These are phyloP conservation scores for Xylariaceae sp. DNA, from an alignment of 2,329 filamentous ascomycete species.

Conservation along the genomic window DNA sequence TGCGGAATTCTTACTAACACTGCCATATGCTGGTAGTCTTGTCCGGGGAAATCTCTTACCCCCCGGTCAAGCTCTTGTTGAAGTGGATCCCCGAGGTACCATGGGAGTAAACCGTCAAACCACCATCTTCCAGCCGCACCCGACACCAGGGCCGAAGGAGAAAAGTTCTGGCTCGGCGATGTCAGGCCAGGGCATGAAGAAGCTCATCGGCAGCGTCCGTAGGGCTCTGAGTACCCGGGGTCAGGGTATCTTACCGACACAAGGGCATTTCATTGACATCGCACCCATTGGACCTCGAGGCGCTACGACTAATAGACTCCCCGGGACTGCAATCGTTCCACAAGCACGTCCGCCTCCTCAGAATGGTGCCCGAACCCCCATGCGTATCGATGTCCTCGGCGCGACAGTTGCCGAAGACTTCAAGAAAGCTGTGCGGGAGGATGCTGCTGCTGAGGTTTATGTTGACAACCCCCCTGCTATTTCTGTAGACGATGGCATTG, in stretches of 20 bases:
- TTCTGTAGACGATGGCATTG: slow-evolving; percentile 37
- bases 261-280: slow-evolving; percentile 53
- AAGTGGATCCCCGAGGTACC: slow-evolving; percentile 60
- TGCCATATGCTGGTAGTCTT: slow-evolving; percentile 77
- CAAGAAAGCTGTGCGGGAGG: slow-evolving; percentile 72
- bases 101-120: slow-evolving; percentile 54
- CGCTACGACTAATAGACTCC: slow-evolving; percentile 60
- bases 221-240: slow-evolving; percentile 71
- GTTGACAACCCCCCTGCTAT: slow-evolving; percentile 28
- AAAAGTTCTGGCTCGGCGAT: slow-evolving; percentile 59
- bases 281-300: slow-evolving; percentile 54
- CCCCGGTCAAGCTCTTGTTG: slow-evolving; percentile 79
- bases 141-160: slow-evolving; percentile 40
- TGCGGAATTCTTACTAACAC: slow-evolving; percentile 60
- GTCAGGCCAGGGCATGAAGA: slow-evolving; percentile 78
- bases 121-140: slow-evolving; percentile 52
- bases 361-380: slow-evolving; percentile 51
- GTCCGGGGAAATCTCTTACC: slow-evolving; percentile 85
- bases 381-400: slow-evolving; percentile 81
- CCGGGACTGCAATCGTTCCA: slow-evolving; percentile 63
- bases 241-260: slow-evolving; percentile 47
- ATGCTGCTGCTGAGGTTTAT: slow-evolving; percentile 49
- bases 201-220: slow-evolving; percentile 82
- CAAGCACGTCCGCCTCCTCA: slow-evolving; percentile 49
- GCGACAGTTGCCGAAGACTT: slow-evolving; percentile 79